Evolutionary conservation across 1,284 basidiomycete species (phyloP), one percentile per base, ranked within the genome.

Genomic region (Trichosporon sp.): DNA sequence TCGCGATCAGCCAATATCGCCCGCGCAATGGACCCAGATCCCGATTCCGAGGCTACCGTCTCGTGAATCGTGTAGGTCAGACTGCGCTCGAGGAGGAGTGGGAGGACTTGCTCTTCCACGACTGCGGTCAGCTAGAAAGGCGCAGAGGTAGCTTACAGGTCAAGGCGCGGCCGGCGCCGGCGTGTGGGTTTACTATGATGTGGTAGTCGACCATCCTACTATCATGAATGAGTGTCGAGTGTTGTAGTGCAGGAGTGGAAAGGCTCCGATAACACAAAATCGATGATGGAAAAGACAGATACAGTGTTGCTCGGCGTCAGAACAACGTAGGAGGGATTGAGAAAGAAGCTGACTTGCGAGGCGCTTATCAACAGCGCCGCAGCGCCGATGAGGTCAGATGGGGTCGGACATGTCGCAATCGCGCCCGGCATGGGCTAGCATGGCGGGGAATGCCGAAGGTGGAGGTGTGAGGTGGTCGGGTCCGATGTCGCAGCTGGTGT

Each of bases 101-200:
- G 89, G 9, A 88, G 71, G 65, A 93, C 86, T 44, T 86, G 81
- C 0, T 82, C 73, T 7, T 84, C 72, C 71, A 91, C 84, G 73
- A 90, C 77, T 76, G 62, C 4, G n/a, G 27, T 58, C 2, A 60
- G 61, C 40, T 46, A 14, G 6, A 5, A 14, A 29, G 2, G 21
- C 6, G 27, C 13, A 2, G 16, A 10, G 25, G 1, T n/a, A n/a
- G 64, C 75, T 59, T 56, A 78, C 77, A 75, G 11, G 70, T 58
- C 13, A 62, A 66, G 3, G 71, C 74, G 29, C 69, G 46, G 16
- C 71, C 64, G 14, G 69, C 61, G 7, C 76, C 77, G 3, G 75
- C 69, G 9, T 66, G 71, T 1, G 77, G 75, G 58, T 78, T 78
- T 32, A 76, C 68, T 13, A 78, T 62, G 52, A 78, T 58, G 56